Conservation (phyloP, 768 basidiomycete genomes). For the Phlebiopsis gigantea region DNA sequence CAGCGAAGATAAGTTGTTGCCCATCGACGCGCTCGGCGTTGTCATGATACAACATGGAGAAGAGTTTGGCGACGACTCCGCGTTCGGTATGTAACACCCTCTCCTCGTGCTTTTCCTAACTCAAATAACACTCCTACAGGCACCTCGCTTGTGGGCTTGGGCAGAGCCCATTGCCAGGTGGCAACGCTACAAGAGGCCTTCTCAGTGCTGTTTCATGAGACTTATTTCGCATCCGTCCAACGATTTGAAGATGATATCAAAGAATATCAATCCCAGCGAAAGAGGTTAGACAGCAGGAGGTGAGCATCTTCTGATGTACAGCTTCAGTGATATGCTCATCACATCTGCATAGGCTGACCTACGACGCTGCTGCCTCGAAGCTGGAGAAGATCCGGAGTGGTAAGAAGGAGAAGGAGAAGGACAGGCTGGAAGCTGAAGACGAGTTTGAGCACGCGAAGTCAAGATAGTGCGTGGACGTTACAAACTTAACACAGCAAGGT, state of each 20-base stretch:
- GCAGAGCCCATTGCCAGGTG: slow-evolving; percentile 80
- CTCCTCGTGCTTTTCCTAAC: background rate
- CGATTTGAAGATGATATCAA: slow-evolving; percentile 69
- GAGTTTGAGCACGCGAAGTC: slow-evolving; percentile 67
- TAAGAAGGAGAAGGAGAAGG: slow-evolving; percentile 82
- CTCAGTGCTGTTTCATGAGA: slow-evolving; percentile 66
- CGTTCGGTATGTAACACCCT: slow-evolving; percentile 45
- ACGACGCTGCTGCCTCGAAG: slow-evolving; percentile 71
- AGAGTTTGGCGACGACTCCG: slow-evolving; percentile 71
- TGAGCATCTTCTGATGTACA: slow-evolving; percentile 28
- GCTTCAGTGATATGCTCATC: background rate
- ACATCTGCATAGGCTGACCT: slow-evolving; percentile 50
- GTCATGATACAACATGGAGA: slow-evolving; percentile 87
- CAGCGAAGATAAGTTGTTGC: slow-evolving; percentile 64
- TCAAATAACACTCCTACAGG: slow-evolving; percentile 36
- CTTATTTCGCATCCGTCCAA: slow-evolving; percentile 64
- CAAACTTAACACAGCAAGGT: background rate
- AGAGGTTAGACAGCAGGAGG: slow-evolving; percentile 87
- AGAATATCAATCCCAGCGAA: slow-evolving; percentile 74
- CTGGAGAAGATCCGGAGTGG: slow-evolving; percentile 57
- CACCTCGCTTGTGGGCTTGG: slow-evolving; percentile 65
- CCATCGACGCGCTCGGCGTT: slow-evolving; percentile 74
- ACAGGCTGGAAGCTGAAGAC: slow-evolving; percentile 71
- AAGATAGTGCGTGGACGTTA: slow-evolving; percentile 57
- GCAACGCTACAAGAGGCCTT: slow-evolving; percentile 83